Conservation (phyloP, 768 basidiomycete species). For the Leccinum aurantiacum region DNA sequence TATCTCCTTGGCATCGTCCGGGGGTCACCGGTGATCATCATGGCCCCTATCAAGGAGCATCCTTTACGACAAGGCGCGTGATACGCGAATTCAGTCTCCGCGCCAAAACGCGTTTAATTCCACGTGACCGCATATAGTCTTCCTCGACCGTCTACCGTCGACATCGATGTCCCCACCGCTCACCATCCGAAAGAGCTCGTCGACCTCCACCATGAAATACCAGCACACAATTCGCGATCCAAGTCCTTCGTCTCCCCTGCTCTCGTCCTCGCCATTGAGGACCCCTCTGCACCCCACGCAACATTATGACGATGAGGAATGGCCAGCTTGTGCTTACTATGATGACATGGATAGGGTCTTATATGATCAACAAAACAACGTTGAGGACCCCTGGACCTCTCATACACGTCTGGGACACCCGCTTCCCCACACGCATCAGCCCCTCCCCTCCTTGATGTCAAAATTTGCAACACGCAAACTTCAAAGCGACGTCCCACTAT, state of each 20-base stretch:
- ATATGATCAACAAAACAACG: background rate
- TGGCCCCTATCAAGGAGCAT: too few species aligned
- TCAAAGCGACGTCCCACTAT: background rate
- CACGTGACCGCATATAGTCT: constrained; percentile 34
- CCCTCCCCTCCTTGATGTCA: constrained; percentile 22
- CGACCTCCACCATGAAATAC: constrained; percentile 13
- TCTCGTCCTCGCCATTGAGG: constrained; percentile 21
- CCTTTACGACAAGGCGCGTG: constrained; percentile 20
- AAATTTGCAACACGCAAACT: constrained; percentile 13
- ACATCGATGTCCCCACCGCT: constrained; percentile 32
- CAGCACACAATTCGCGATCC: background rate
- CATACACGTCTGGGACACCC: background rate
- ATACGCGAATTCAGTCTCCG: constrained; percentile 29
- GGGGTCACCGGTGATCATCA: too few species aligned
- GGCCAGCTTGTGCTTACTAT: constrained; percentile 3
- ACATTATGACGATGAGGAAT: constrained; percentile 3
- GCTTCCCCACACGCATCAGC: background rate
- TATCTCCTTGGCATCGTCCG: too few species aligned
- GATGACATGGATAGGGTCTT: background rate
- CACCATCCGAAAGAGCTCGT: constrained; percentile 27
- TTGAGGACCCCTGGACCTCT: constrained; percentile 10
- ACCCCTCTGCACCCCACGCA: constrained; percentile 17
- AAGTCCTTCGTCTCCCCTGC: constrained; percentile 19
- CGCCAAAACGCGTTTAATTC: constrained; percentile 34
- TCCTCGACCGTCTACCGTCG: constrained; percentile 16